A percentile compares a stretch with the other conserved stretches of the same genome.
These are phyloP conservation scores for Raphanus sativus DNA, from an alignment of 345 rosid genomes.

Conservation along the genomic window DNA sequence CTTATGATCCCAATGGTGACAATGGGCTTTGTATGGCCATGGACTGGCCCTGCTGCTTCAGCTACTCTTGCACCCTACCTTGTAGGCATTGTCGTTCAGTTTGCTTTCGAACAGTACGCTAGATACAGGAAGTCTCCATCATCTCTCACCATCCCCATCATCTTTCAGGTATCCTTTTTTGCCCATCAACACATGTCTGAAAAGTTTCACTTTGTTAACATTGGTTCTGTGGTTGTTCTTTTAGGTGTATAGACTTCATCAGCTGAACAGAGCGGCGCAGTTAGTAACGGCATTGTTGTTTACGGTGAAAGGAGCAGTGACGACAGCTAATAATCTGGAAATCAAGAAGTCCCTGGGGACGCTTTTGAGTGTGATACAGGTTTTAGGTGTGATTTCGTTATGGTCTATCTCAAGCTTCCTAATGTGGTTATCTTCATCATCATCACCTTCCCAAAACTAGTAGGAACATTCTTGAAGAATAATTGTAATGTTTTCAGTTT, in stretches of 20 bases:
- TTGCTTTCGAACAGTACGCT: constrained; percentile 89
- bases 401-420: constrained; percentile 98
- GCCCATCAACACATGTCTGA: too few relatives aligned
- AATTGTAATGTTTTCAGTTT: background rate
- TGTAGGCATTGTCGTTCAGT: constrained; percentile 88
- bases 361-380: constrained; percentile 80
- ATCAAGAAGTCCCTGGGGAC: constrained; percentile 82
- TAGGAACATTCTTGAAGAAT: background rate
- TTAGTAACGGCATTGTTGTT: constrained; percentile 90
- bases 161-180: background rate
- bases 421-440: constrained; percentile 58
- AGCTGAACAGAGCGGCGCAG: constrained; percentile 93
- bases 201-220: background rate
- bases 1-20: constrained; percentile 93
- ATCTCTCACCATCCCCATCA: constrained; percentile 19
- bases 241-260: constrained; percentile 97
- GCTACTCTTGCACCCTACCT: constrained; percentile 98
- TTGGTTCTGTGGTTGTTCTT: background rate
- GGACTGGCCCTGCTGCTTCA: constrained; percentile 99
- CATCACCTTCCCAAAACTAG: constrained; percentile 40
- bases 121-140: constrained; percentile 75
- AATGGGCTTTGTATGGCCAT: constrained; percentile 99
- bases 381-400: constrained; percentile 84
- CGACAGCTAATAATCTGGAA: constrained; percentile 80
- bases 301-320: constrained; percentile 86